phyloP scores from a whole-genome alignment of 257 asterid species.

The Thymus mandschuricus region DNA sequence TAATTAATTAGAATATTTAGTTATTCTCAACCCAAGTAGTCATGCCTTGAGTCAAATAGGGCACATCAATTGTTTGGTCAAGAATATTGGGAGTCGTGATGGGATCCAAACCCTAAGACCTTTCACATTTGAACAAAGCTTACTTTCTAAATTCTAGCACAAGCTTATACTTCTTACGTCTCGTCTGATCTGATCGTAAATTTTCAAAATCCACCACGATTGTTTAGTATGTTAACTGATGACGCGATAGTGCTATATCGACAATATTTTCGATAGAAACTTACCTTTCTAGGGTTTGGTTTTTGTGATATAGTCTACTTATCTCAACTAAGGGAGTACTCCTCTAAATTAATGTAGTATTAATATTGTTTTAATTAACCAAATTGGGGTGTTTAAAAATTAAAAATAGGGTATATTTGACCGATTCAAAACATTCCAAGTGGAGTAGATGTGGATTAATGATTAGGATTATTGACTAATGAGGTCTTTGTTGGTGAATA shows the following conservation, averaged over 20 bases:
- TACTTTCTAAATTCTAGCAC: background rate
- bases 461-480: slow-evolving; percentile 62
- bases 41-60: slow-evolving; percentile 29
- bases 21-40: slow-evolving; percentile 27
- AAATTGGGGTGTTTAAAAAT: slow-evolving; percentile 25
- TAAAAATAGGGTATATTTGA: slow-evolving; percentile 32
- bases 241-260: too few species aligned
- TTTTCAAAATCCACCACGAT: too few species aligned
- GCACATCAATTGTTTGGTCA: slow-evolving; percentile 31
- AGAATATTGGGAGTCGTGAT: slow-evolving; percentile 37
- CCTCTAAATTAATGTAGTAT: background rate
- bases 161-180: background rate
- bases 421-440: slow-evolving; percentile 60
- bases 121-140: slow-evolving; percentile 44
- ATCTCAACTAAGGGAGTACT: too few species aligned
- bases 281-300: too few species aligned
- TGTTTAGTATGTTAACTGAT: too few species aligned
- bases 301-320: too few species aligned
- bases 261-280: too few species aligned
- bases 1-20: background rate
- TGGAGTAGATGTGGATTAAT: slow-evolving; percentile 64
- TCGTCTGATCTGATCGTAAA: too few species aligned
- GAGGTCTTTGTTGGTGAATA: slow-evolving; percentile 30
- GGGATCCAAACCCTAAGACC: slow-evolving; percentile 41
- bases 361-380: background rate